Base-by-base conservation (phyloP, 306 rosid genomes). In the Neltuma alba region DNA sequence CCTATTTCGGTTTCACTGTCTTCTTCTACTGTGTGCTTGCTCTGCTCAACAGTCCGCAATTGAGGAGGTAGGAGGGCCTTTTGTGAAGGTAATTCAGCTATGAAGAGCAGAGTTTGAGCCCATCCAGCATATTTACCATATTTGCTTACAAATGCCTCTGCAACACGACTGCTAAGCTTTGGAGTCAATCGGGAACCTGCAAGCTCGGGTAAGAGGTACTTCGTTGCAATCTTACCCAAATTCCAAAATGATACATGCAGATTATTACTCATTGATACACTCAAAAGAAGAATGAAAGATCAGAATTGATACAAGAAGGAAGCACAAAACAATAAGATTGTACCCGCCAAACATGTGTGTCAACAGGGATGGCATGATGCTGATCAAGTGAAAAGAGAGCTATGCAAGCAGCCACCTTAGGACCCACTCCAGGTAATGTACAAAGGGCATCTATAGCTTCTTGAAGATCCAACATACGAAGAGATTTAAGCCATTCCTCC, bases 381-480 rank as follows among this genome's bases (percentile, higher is more conserved):
- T 95, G 99, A 84, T 95, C 99, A 36, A 95, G 99, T 30, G 98
- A 95, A 87, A 90, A 95, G 40, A 95, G 97, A 79, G 99, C 97
- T 23, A 95, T 81, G 77, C 99, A 95, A 42, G 99, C 97, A 37
- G 98, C 99, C 75, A 95, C 99, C 87, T 92, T 95, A 15, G 98
- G 99, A 65, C 99, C 99, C 62, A 95, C 98, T 58, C 98, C 98
- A 34, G 98, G 98, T 41, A 95, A 85, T 8, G 92, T 83, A 23
- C 78, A 86, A 70, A 94, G 97, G 20, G 87, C 85, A 65, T 79
- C 81, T 76, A 89, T 88, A 77, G 85, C 96, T 50, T 84, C 90
- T 75, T 66, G 83, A 41, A 92, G 97, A 69, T 85, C 96, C 82
- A 81, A 65, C 28, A 86, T 76, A 7, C 98, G 91, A 73, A 91